These are phyloP conservation scores for Cercospora janseana DNA, from an alignment of 2,329 filamentous ascomycete genomes.

Conservation along the genomic window DNA sequence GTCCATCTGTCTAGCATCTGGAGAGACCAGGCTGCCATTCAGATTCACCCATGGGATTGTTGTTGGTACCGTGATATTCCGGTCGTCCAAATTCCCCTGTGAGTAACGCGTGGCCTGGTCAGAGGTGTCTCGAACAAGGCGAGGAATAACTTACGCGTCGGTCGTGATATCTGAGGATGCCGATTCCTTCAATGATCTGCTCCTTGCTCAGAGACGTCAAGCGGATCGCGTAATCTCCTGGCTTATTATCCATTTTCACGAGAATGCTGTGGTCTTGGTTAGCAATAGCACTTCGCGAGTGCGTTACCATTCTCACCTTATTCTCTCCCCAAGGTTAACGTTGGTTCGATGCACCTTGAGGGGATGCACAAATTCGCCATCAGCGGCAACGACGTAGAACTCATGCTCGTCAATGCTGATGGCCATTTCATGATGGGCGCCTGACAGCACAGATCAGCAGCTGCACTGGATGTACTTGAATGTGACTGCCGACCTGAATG, in stretches of 20 bases:
- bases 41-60: neutral
- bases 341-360: conserved; percentile 18
- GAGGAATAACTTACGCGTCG: neutral
- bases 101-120: neutral
- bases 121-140: neutral
- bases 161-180: conserved; percentile 16
- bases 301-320: neutral
- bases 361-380: conserved; percentile 25
- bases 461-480: neutral
- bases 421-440: conserved; percentile 22
- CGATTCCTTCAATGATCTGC: conserved; percentile 21
- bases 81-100: neutral
- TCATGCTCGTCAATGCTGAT: conserved; percentile 23
- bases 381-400: conserved; percentile 26
- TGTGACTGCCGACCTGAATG: conserved; percentile 4
- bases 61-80: neutral
- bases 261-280: conserved; percentile 11
- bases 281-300: neutral
- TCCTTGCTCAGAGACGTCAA: conserved; percentile 12
- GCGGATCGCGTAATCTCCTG: conserved; percentile 17
- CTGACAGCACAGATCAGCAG: neutral
- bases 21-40: neutral
- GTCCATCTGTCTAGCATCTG: conserved; percentile 13
- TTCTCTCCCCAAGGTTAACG: conserved; percentile 18
- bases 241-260: conserved; percentile 18